Base-by-base conservation (phyloP, 2,329 filamentous ascomycete species). In the Alternaria gaisen region DNA sequence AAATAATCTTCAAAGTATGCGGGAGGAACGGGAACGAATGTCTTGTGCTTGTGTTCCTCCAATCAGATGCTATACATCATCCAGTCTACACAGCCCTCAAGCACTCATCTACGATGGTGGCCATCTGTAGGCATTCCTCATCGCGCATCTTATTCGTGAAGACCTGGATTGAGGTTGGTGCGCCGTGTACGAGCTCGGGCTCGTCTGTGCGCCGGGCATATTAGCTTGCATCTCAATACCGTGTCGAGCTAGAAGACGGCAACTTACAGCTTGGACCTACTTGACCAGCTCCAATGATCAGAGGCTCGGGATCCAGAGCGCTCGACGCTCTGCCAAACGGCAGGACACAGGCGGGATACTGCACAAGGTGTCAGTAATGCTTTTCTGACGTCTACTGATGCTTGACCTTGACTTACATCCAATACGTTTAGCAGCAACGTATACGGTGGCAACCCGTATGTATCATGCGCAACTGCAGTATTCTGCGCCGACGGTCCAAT, bases 301-400 rank as follows among this genome's bases (percentile, higher is more conserved):
- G 16, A 5, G 51, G 51, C 28, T 56, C 51, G 11, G 52, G 12
- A 24, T 56, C 57, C n/a, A 56, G 52, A 38, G 48, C 26, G 38
- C 28, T 43, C 16, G 52, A 56, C 16, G 57, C 53, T 24, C 32
- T 60, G 11, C 53, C 53, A 22, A 60, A 44, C 4, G 57, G 57
- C 24, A 60, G 22, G 9, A 60, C 9, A 9, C 44, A 56, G 20
- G 57, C 57, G n/a, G 57, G 57, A 32, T 60, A 60, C 56, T 58
- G 42, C 12, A 22, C 11, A 20, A 6, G 10, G 14, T 26, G 50
- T 58, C 41, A 58, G n/a, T 34, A 32, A 20, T 32, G 30, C 16
- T 40, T 7, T 41, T 12, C 34, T 14, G 12, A 4, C 47, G 44
- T 18, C 28, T 16, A 11, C 24, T 28, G n/a, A 32, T 16, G 40